Percentiles rank a stretch among this genome's conserved stretches.
Evolutionary conservation across 441 rosid species (phyloP).

Genomic region (Cnidoscolus chayamansa): DNA sequence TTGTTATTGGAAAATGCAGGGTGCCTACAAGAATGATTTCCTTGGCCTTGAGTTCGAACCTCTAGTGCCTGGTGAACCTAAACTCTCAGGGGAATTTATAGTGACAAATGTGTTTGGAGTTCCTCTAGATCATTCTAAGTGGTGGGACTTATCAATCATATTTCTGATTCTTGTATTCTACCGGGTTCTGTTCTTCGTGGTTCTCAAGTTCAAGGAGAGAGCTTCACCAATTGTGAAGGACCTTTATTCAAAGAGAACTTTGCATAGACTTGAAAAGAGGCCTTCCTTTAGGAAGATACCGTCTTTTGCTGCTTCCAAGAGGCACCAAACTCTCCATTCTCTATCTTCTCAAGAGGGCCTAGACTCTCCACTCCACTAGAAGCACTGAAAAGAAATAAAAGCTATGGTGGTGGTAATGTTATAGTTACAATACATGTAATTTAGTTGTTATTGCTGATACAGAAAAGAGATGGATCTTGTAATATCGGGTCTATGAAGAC

Average conservation of each 20-base stretch:
- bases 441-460: constrained; percentile 12
- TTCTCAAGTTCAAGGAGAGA: constrained; percentile 77
- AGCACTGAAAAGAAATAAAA: neutral
- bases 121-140: constrained; percentile 53
- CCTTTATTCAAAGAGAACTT: constrained; percentile 57
- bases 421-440: constrained; percentile 14
- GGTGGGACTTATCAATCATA: constrained; percentile 81
- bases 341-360: constrained; percentile 92
- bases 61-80: constrained; percentile 47
- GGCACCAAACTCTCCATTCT: constrained; percentile 63
- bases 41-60: constrained; percentile 80
- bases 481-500: neutral
- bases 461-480: neutral
- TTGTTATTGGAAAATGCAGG: constrained; percentile 38
- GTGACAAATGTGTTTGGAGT: constrained; percentile 57
- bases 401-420: neutral
- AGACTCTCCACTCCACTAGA: constrained; percentile 61
- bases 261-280: constrained; percentile 60
- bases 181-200: constrained; percentile 63
- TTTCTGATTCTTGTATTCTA: constrained; percentile 58
- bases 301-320: constrained; percentile 51
- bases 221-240: constrained; percentile 58
- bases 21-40: constrained; percentile 84
- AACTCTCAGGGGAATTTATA: constrained; percentile 58
- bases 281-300: constrained; percentile 69